Base-by-base conservation (phyloP, 495 filamentous ascomycete genomes). In the Penicillium bialowiezense region DNA sequence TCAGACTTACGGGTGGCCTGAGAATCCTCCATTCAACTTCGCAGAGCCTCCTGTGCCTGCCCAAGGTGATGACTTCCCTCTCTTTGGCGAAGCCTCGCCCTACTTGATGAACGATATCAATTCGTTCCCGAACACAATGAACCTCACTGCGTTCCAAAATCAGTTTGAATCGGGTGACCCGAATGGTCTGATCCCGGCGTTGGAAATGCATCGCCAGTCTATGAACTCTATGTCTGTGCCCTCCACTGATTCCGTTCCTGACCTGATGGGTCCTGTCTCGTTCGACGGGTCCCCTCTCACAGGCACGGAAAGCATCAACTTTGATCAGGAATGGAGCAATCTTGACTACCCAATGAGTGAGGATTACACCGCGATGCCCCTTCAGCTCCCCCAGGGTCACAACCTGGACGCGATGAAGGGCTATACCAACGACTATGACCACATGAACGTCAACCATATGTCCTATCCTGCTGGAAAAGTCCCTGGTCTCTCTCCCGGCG, bases 401-500 rank as follows among this genome's bases (percentile, higher is more conserved):
- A 17, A 56, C 35, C 57, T 53, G n/a, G 55, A 56, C 39, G 59
- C 44, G 9, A 52, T 70, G 28, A 54, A 67, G 43, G 38, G 48
- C 26, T 67, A 60, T 32, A 47, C 52, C 29, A 50, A 58, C 19
- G 63, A 71, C 38, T 48, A 33, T 12, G 12, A 29, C 6, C 36
- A 32, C 14, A 39, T 48, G 45, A 48, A 48, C 36, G 13, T 39
- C 36, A 40, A 40, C 5, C 45, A 48, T 19, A 5, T 14, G 18
- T 37, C 42, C 33, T 44, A 34, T 10, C 31, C 24, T 15, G 26
- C 48, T 9, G 32, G 15, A 18, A 60, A 69, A 28, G 47, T 69
- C 2, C 67, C 75, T 7, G 80, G 83, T 36, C 74, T 88, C 46
- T 86, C 83, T 10, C 80, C 82, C 28, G 68, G 72, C 36, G 83